These are phyloP conservation scores for Moelleriella libera DNA, from an alignment of 2,329 filamentous ascomycete species.

Conservation along the genomic window DNA sequence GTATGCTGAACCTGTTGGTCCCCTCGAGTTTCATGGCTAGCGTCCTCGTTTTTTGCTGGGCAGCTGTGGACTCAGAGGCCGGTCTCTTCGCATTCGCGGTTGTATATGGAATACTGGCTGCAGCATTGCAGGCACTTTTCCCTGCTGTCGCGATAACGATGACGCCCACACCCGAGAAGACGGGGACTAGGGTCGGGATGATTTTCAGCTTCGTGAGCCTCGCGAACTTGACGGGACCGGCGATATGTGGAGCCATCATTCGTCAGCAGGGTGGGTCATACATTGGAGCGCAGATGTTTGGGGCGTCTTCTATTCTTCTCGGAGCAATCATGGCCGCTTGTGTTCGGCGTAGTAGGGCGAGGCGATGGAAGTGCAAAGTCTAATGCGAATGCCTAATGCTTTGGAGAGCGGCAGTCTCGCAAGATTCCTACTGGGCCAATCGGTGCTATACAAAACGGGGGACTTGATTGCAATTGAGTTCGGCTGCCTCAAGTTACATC, in stretches of 20 bases:
- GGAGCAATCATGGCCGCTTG: neutral
- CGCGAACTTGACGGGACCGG: constrained; percentile 28
- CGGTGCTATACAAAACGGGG: too few species aligned
- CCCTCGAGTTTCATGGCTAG: constrained; percentile 28
- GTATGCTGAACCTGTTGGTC: constrained; percentile 40
- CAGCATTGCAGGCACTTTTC: neutral
- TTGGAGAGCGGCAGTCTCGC: too few species aligned
- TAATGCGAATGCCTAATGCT: neutral
- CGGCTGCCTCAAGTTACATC: too few species aligned
- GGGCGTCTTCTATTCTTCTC: neutral
- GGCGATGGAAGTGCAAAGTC: neutral
- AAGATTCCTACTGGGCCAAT: too few species aligned
- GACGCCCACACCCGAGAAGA: constrained; percentile 26
- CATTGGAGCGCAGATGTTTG: constrained; percentile 24
- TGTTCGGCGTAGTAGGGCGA: neutral
- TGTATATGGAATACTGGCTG: neutral
- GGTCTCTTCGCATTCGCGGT: neutral
- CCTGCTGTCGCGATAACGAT: constrained; percentile 19
- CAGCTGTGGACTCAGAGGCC: constrained; percentile 24
- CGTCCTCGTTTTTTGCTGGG: constrained; percentile 38
- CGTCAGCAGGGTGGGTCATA: constrained; percentile 24
- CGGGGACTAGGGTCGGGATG: constrained; percentile 32
- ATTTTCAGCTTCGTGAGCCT: constrained; percentile 25
- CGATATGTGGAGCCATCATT: constrained; percentile 29
- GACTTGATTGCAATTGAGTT: too few species aligned